Evolutionary conservation across 2,329 filamentous ascomycete genomes (phyloP).

Genomic region (Pseudocercospora vitis): DNA sequence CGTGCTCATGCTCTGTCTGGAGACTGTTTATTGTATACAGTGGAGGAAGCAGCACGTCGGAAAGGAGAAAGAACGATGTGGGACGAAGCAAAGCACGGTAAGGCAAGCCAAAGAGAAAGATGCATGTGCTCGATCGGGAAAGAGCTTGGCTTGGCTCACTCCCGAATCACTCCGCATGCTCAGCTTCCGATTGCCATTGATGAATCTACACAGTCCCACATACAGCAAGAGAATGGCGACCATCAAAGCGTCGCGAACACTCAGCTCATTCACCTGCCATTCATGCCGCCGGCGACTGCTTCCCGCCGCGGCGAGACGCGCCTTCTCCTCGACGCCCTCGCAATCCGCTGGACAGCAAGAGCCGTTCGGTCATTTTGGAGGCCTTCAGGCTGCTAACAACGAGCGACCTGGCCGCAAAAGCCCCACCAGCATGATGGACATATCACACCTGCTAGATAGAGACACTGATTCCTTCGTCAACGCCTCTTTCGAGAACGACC

Average conservation of each 20-base stretch:
- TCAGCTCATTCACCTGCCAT: conserved; percentile 40
- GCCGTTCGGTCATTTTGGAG: background rate
- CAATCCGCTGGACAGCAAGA: background rate
- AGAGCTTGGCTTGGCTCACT: background rate
- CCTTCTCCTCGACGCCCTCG: conserved; percentile 38
- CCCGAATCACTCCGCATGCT: conserved; percentile 13
- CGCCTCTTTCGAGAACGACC: conserved; percentile 20
- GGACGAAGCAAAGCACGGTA: conserved; percentile 5
- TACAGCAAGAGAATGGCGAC: conserved; percentile 25
- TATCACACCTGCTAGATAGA: conserved; percentile 10
- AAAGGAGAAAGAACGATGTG: conserved; percentile 11
- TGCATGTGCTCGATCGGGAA: background rate
- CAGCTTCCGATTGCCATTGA: background rate
- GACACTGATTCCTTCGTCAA: conserved; percentile 15
- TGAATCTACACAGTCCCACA: background rate
- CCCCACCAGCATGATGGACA: background rate
- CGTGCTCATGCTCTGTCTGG: conserved; percentile 47
- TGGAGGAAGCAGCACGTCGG: conserved; percentile 11
- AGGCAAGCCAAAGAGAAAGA: background rate
- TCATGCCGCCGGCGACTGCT: conserved; percentile 40
- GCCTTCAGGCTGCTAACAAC: background rate
- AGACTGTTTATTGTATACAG: background rate
- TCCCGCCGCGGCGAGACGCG: conserved; percentile 28
- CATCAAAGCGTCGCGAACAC: conserved; percentile 26
- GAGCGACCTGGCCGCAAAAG: background rate